Evolutionary conservation across 2,329 filamentous ascomycete species (phyloP).

Genomic region (Botrytis galanthina): DNA sequence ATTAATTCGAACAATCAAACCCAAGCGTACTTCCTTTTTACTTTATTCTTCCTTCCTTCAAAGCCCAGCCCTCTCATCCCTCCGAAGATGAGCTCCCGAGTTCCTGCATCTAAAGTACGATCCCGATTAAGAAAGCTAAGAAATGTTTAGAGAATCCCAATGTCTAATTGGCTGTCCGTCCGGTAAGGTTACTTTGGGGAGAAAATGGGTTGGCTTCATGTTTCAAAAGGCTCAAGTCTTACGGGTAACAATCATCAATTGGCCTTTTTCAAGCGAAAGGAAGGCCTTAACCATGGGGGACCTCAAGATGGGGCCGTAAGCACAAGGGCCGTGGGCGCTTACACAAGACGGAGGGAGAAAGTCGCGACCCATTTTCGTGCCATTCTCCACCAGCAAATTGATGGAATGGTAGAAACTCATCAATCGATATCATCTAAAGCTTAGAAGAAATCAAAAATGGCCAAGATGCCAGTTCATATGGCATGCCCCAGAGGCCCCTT

Average conservation of each 20-base stretch:
- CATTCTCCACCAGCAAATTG: neutral
- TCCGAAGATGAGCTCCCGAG: constrained; percentile 4
- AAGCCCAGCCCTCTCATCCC: constrained; percentile 2
- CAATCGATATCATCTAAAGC: constrained; percentile 1
- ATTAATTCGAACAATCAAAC: neutral
- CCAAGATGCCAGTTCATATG: neutral
- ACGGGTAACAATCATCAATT: neutral
- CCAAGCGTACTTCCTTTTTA: neutral
- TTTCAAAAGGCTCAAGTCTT: constrained; percentile 8
- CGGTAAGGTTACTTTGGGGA: neutral
- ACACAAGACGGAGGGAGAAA: neutral
- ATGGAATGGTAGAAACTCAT: neutral
- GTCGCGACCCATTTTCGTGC: neutral
- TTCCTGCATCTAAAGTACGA: neutral
- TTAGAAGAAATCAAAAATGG: neutral
- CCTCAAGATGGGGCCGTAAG: constrained; percentile 3
- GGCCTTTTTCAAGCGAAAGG: constrained; percentile 11
- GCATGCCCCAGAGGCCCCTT: constrained; percentile 1
- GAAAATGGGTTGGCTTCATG: constrained; percentile 3
- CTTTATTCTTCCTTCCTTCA: constrained; percentile 7
- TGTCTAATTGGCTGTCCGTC: neutral
- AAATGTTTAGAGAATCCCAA: neutral
- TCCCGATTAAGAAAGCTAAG: neutral
- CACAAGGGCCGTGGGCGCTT: constrained; percentile 2
- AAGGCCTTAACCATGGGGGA: neutral